Conservation (phyloP, 352 stramenopile species). For the Globisporangium rhizosaccharum region DNA sequence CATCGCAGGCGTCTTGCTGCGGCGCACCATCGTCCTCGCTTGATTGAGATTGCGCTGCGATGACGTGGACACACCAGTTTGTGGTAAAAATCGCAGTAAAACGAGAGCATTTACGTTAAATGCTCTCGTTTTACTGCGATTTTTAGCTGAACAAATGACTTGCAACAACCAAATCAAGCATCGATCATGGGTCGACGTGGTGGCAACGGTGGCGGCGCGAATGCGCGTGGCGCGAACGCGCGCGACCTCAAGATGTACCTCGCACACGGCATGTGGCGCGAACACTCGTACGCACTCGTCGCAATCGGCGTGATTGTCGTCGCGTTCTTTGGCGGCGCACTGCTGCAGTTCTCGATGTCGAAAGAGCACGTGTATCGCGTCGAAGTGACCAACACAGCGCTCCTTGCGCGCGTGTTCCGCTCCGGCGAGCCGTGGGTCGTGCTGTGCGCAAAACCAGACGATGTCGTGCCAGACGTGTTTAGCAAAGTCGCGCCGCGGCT, state of each 20-base stretch:
- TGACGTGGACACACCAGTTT: too few relatives aligned
- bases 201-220: slow-evolving; percentile 27
- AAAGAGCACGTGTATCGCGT: slow-evolving; percentile 62
- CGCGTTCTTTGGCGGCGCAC: slow-evolving; percentile 50
- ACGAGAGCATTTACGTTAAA: too few relatives aligned
- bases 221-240: slow-evolving; percentile 43
- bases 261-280: slow-evolving; percentile 76
- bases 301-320: slow-evolving; percentile 43
- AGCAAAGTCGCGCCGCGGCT: slow-evolving; percentile 56
- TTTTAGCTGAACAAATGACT: background rate
- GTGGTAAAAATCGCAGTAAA: too few relatives aligned
- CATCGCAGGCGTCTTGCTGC: background rate
- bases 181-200: slow-evolving; percentile 4
- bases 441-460: slow-evolving; percentile 61
- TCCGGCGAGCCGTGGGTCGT: slow-evolving; percentile 81
- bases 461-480: slow-evolving; percentile 68
- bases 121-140: too few relatives aligned
- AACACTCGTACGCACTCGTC: slow-evolving; percentile 60
- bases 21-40: background rate
- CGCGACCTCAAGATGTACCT: slow-evolving; percentile 81
- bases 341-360: slow-evolving; percentile 64
- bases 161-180: background rate
- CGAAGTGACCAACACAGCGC: slow-evolving; percentile 40
- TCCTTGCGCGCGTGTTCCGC: slow-evolving; percentile 69
- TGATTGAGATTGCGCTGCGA: too few relatives aligned